Conservation (phyloP, 208 protist species). For the Trypanosoma rangeli region DNA sequence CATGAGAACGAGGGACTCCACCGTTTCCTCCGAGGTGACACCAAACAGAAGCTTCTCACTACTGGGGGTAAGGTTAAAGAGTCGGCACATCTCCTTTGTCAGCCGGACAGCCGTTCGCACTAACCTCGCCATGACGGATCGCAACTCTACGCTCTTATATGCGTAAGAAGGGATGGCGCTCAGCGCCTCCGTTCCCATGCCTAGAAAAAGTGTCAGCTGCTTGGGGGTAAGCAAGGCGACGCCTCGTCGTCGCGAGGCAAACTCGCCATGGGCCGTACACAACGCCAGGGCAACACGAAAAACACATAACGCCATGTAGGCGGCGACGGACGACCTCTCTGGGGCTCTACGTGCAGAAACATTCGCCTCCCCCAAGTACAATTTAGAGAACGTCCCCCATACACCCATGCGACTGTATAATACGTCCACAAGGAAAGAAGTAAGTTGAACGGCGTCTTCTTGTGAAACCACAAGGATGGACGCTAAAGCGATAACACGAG, state of each 20-base stretch:
- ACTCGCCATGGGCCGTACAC: background rate
- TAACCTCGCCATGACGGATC: background rate
- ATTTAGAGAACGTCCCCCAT: constrained; percentile 21
- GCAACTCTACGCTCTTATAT: background rate
- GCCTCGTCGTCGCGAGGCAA: constrained; percentile 2
- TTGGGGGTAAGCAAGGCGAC: constrained; percentile 9
- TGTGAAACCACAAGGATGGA: constrained; percentile 14
- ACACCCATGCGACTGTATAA: constrained; percentile 19
- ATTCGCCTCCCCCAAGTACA: constrained; percentile 5
- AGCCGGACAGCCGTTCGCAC: background rate
- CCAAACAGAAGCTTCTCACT: constrained; percentile 26
- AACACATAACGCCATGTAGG: constrained; percentile 12
- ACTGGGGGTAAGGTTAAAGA: constrained; percentile 9
- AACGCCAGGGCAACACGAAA: constrained; percentile 12
- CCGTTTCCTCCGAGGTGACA: constrained; percentile 3
- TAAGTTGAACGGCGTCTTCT: constrained; percentile 19
- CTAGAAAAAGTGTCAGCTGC: constrained; percentile 31
- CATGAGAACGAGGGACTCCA: constrained; percentile 10
- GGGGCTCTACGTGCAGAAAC: background rate
- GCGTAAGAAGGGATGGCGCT: constrained; percentile 5
- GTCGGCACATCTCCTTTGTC: constrained; percentile 8
- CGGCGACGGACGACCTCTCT: constrained; percentile 3
- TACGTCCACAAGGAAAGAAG: constrained; percentile 14
- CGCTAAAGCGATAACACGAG: constrained; percentile 18
- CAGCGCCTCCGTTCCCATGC: constrained; percentile 20